Base-by-base conservation (phyloP, 2,329 filamentous ascomycete genomes). In the Venturia aucupariae region DNA sequence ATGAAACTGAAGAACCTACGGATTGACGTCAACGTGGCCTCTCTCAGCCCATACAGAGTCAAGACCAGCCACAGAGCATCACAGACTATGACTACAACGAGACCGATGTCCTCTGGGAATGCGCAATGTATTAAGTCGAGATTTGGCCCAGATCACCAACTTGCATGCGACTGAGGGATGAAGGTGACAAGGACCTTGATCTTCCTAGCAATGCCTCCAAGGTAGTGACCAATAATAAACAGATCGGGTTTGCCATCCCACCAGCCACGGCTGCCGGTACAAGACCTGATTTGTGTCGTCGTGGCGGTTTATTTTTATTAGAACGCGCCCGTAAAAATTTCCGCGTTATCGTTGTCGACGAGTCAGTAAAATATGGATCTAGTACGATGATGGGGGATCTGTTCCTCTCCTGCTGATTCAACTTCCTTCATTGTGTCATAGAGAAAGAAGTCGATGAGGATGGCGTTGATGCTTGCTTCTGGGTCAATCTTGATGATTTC, bases 391-490 rank as follows among this genome's bases (percentile, higher is more conserved):
- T 96, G 92, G 5, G 90, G 90, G 66, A 91, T 84, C 48, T 71
- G 67, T 78, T 80, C 72, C 86, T 84, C 67, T 63, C 54, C 70
- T 61, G 71, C 74, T 61, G 8, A 32, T 75, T 97, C 93, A 72
- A 89, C 75, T 72, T 91, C 88, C 75, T 97, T 99, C 78, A 94
- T 92, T 22, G 89, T 86, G 77, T 99, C 94, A 73, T 99, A 99
- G 64, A 99, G 79, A 75, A 97, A 96, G 77, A 97, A 99, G 75
- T 99, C 94, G 67, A 99, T 94, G 70, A 99, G 76, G 46, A 97
- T 90, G 32, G 94, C 92, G 73, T 99, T 99, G 67, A 88, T 75
- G 19, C 78, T 77, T 0, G 86, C 82, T 11, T 88, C 86, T 0
- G 92, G 90, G 70, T 97, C 86, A 17, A 84, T 76, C 57, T 81